Base-by-base conservation (phyloP, 768 basidiomycete genomes). In the Suillus discolor region DNA sequence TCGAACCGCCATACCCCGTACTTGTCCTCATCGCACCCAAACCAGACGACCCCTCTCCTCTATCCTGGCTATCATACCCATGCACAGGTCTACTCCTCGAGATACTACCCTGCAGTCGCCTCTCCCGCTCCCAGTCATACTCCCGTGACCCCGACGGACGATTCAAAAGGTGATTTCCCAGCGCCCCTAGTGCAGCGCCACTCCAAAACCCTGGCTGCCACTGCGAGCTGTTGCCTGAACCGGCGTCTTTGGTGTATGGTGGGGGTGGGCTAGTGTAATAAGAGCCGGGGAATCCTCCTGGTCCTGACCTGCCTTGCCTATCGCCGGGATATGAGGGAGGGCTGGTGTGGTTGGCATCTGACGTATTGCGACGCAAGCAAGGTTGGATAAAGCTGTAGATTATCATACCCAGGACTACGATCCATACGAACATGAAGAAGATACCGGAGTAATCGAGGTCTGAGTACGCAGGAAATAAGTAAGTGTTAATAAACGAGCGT, bases 191-290 rank as follows among this genome's bases (percentile, higher is more conserved):
- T 1, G 87, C 85, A 8, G 92, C 87, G 4, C 95, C 95, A 2
- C 91, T 89, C 91, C 89, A 96, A 74, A 97, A 96, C 4, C 94
- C 94, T 13, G 91, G 89, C 49, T 79, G 75, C 86, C 87, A 88
- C 39, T 80, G 79, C 49, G 67, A 68, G 63, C 77, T 77, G 31
- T 72, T 74, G 55, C 55, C 44, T 31, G 57, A 20, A 28, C 75
- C 68, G 2, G 76, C 74, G 41, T 79, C 68, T 60, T 79, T 79
- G 20, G 84, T 82, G 69, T 91, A 89, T 0, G 90, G 88, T 25
- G 91, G 88, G 0, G 83, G 82, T 3, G 82, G 78, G 31, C 83
- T 84, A 49, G 82, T 73, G 64, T 77, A 71, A 69, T 77, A 78
- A 39, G 81, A 81, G 3, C 85, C 82, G 11, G 87, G 83, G 70